phyloP scores from a whole-genome alignment of 345 rosid species.

The Cardamine occulta region DNA sequence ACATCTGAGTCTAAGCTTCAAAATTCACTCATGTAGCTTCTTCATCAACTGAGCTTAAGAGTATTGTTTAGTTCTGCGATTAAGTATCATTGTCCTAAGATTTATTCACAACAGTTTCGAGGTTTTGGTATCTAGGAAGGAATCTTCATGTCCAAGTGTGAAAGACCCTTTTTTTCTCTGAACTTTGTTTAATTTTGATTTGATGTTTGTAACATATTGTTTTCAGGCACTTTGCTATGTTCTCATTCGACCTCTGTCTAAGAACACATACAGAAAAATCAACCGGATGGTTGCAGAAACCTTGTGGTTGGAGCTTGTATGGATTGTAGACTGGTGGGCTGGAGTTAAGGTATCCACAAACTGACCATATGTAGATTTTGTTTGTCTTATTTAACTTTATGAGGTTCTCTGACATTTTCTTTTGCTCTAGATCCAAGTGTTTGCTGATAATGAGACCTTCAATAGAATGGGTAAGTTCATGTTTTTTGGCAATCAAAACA shows the following conservation, averaged over 20 bases:
- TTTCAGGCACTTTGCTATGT: conserved; percentile 83
- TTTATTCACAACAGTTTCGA: not conserved
- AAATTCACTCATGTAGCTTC: not conserved
- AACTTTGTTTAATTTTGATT: conserved; percentile 16
- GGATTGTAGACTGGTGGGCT: conserved; percentile 99
- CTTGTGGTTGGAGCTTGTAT: conserved; percentile 90
- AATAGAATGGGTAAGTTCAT: conserved; percentile 68
- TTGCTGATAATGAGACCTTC: conserved; percentile 71
- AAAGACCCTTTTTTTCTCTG: not conserved
- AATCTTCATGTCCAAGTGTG: not conserved
- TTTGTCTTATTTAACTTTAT: not conserved
- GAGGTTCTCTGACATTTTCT: conserved; percentile 28
- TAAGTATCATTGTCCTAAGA: not conserved
- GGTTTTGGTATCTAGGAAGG: conserved; percentile 22
- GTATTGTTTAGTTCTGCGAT: conserved; percentile 4
- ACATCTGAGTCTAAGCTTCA: conserved; percentile 21
- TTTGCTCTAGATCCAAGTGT: conserved; percentile 69
- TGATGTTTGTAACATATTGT: conserved; percentile 29
- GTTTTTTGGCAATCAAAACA: not conserved
- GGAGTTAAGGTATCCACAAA: conserved; percentile 65
- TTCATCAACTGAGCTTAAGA: conserved; percentile 3
- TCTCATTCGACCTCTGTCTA: conserved; percentile 74
- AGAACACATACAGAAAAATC: conserved; percentile 70
- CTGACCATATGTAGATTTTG: not conserved
- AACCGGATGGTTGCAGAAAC: conserved; percentile 76